Conservation (phyloP, 306 rosid species). For the Adenanthera pavonina region DNA sequence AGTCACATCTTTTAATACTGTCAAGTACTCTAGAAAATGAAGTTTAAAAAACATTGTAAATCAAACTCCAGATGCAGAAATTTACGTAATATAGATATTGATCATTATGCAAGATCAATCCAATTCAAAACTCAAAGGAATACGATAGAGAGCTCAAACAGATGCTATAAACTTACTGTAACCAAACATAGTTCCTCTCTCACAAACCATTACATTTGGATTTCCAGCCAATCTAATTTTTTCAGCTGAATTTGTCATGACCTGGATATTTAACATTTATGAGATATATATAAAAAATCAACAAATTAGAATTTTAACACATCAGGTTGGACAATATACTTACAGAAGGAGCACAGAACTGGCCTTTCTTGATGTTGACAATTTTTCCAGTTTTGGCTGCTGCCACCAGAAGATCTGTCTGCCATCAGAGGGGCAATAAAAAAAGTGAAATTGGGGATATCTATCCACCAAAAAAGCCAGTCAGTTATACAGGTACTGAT, state of each 20-base stretch:
- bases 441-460: slow-evolving; percentile 38
- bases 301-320: slow-evolving; percentile 25
- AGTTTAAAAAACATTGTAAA: slow-evolving; percentile 3
- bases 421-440: slow-evolving; percentile 52
- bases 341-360: slow-evolving; percentile 97
- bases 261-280: slow-evolving; percentile 55
- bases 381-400: slow-evolving; percentile 97
- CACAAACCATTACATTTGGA: slow-evolving; percentile 97
- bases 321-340: slow-evolving; percentile 48
- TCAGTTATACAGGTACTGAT: slow-evolving; percentile 17
- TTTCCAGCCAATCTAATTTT: slow-evolving; percentile 94
- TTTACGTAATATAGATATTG: neutral
- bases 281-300: slow-evolving; percentile 25
- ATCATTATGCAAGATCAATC: slow-evolving; percentile 12
- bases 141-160: slow-evolving; percentile 12
- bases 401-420: slow-evolving; percentile 97
- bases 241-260: slow-evolving; percentile 90
- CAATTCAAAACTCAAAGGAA: slow-evolving; percentile 18
- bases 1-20: slow-evolving; percentile 22
- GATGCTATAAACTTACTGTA: slow-evolving; percentile 76
- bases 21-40: slow-evolving; percentile 20
- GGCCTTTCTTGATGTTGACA: slow-evolving; percentile 93
- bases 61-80: slow-evolving; percentile 12
- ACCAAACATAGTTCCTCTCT: slow-evolving; percentile 98
- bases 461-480: slow-evolving; percentile 5